Conservation (phyloP, 83 land plant species). For the Picea abies region DNA sequence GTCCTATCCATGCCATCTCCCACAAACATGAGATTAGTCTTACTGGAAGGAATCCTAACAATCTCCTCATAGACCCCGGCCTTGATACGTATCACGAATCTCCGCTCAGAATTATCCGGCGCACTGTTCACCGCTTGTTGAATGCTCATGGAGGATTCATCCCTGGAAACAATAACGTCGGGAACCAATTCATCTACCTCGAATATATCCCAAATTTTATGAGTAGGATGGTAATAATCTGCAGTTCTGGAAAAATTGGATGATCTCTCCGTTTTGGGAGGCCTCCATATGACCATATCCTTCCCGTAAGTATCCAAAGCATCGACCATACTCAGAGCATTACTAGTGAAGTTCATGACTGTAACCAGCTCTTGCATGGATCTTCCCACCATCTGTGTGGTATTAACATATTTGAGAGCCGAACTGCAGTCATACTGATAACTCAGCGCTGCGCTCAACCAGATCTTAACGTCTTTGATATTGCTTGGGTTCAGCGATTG, state of each 20-base stretch:
- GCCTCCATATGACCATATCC: slow-evolving; percentile 13
- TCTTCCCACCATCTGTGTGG: slow-evolving; percentile 24
- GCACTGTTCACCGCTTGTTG: slow-evolving; percentile 42
- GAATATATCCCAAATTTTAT: slow-evolving; percentile 8
- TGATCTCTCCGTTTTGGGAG: slow-evolving; percentile 14
- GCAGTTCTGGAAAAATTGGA: neutral
- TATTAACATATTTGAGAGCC: slow-evolving; percentile 53
- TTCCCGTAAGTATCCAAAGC: slow-evolving; percentile 16
- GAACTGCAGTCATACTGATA: slow-evolving; percentile 68
- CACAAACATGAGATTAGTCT: too few relatives aligned
- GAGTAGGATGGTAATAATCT: neutral
- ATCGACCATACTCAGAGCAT: slow-evolving; percentile 25
- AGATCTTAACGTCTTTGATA: slow-evolving; percentile 34
- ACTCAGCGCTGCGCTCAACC: slow-evolving; percentile 54
- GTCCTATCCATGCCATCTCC: too few relatives aligned
- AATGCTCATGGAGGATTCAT: slow-evolving; percentile 35
- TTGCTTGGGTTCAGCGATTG: neutral
- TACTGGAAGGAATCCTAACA: too few relatives aligned
- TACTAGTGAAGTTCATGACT: slow-evolving; percentile 16
- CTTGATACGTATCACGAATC: too few relatives aligned
- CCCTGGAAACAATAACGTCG: slow-evolving; percentile 49
- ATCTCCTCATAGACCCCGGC: too few relatives aligned
- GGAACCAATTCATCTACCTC: slow-evolving; percentile 20
- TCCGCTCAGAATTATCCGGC: slow-evolving; percentile 23
- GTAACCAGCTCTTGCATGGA: neutral